Evolutionary conservation across 352 stramenopile genomes (phyloP), one percentile per base, ranked within the genome.

Genomic region (Phytophthora ramorum): DNA sequence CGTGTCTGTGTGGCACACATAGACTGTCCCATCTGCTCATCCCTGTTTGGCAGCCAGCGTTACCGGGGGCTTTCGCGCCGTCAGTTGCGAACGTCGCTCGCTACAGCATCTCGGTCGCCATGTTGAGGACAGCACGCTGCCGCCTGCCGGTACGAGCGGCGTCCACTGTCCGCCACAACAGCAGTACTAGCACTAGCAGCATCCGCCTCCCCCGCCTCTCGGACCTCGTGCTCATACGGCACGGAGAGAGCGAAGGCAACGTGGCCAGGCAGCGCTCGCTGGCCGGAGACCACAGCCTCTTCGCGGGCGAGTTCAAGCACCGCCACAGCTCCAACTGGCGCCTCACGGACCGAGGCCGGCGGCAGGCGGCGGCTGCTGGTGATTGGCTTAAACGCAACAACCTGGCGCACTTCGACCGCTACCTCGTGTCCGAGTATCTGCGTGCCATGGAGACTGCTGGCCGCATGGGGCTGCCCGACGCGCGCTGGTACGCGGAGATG

Each of bases 171-270:
- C 54, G 55, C 14, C 55, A 46, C 40, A 60, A n/a, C 45, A 65
- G 52, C 45, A 63, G 54, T 35, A 66, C 54, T 20, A 63, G 47
- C 5, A 62, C 41, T 26, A 56, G 30, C 41, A 66, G 62, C 51
- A 69, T 73, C 20, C 65, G 70, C 32, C 75, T 83, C 28, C 85
- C 83, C 16, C 85, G 88, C 2, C 77, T 96, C 14, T 76, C 78
- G 1, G 88, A 96, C 58, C 71, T 96, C 44, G 86, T 96, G 53
- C 82, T 96, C n/a, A 93, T 96, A 46, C 88, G 90, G 35, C 90
- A 97, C 58, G 90, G 90, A 52, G 87, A 97, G 75, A 95, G 86
- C 65, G 90, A 97, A 67, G 90, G 90, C 44, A 97, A 97, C 59
- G 81, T 97, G 51, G 89, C 89, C 47, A 83, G 88, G 43, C 85